Conservation (phyloP, 73 alveolate species). For the Paramecium biaurelia region DNA sequence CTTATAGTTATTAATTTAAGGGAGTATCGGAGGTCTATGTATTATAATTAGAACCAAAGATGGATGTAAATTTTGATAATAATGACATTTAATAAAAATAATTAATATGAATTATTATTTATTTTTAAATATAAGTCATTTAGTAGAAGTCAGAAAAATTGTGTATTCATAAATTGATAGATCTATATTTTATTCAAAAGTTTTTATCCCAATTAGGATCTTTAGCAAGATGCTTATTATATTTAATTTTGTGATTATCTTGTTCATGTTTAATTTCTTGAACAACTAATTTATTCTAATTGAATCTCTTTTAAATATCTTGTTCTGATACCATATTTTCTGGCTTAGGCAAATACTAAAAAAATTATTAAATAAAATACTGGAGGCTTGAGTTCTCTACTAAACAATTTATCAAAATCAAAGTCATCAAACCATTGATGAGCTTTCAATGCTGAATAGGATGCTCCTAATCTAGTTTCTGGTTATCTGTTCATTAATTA, state of each 20-base stretch:
- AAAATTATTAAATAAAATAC: neutral
- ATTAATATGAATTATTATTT: neutral
- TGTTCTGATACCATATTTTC: neutral
- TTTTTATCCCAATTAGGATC: slow-evolving; percentile 63
- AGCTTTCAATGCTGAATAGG: slow-evolving; percentile 57
- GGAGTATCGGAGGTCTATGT: neutral
- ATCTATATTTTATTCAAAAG: slow-evolving; percentile 12
- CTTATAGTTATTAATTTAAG: neutral
- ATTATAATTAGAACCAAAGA: neutral
- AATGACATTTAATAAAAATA: neutral
- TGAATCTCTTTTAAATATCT: slow-evolving; percentile 14
- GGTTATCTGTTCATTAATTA: slow-evolving; percentile 45
- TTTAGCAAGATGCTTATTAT: neutral
- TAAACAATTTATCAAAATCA: slow-evolving; percentile 56
- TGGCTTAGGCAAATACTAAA: slow-evolving; percentile 8
- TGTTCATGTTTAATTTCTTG: slow-evolving; percentile 28
- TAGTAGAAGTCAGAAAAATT: neutral
- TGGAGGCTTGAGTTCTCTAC: slow-evolving; percentile 45
- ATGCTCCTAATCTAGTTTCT: slow-evolving; percentile 59
- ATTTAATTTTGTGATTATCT: neutral
- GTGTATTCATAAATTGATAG: neutral
- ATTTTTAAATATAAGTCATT: neutral
- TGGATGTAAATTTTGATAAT: neutral
- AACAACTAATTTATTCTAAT: neutral
- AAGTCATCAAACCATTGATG: slow-evolving; percentile 66